phyloP scores from a whole-genome alignment of 2,329 filamentous ascomycete genomes.

The Dothideomycetidae sp. region DNA sequence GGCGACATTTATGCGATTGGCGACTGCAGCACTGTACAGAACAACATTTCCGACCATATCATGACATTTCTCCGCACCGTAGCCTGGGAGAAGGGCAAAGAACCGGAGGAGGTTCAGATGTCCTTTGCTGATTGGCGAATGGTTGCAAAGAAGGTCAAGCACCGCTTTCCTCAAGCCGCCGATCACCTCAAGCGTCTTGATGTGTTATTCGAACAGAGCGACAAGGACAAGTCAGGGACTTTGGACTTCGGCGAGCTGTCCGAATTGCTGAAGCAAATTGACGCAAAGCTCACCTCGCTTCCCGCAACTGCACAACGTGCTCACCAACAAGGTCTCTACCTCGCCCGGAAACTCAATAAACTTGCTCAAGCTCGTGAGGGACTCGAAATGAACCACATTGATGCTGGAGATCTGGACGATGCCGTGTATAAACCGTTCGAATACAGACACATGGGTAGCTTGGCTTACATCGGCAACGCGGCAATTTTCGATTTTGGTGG shows the following conservation, averaged over 20 bases:
- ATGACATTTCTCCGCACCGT: conserved; percentile 77
- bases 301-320: conserved; percentile 93
- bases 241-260: conserved; percentile 86
- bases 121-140: conserved; percentile 78
- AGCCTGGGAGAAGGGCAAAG: conserved; percentile 81
- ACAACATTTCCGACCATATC: conserved; percentile 87
- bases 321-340: conserved; percentile 87
- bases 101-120: conserved; percentile 76
- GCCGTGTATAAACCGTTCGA: conserved; percentile 89
- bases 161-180: conserved; percentile 79
- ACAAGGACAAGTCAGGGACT: conserved; percentile 83
- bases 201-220: conserved; percentile 79
- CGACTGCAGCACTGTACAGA: conserved; percentile 92
- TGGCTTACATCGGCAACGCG: conserved; percentile 93
- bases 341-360: conserved; percentile 88
- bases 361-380: conserved; percentile 65
- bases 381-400: conserved; percentile 62
- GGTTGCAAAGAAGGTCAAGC: conserved; percentile 70
- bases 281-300: conserved; percentile 83
- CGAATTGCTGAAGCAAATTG: conserved; percentile 81
- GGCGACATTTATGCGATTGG: conserved; percentile 95
- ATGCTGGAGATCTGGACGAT: conserved; percentile 81
- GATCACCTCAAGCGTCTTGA: conserved; percentile 80
- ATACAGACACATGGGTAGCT: conserved; percentile 77
- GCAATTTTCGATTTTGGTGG: conserved; percentile 86